A percentile compares a stretch with the other conserved stretches of the same genome.
phyloP scores from a whole-genome alignment of 2,329 filamentous ascomycete genomes.

The Niveomyces coronatus region DNA sequence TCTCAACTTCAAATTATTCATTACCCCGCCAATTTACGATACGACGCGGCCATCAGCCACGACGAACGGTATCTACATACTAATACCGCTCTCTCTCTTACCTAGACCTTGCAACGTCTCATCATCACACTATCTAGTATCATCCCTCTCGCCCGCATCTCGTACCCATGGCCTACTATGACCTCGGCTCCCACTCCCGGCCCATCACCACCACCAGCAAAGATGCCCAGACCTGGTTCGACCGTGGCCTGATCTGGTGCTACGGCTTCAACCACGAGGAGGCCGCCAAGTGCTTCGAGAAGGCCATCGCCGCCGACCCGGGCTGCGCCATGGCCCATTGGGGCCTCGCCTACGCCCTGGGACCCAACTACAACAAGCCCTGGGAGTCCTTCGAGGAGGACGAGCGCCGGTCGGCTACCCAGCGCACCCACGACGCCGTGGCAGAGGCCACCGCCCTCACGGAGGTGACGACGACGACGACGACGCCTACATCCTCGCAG shows the following conservation, averaged over 20 bases:
- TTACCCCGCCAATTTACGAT: too few species aligned
- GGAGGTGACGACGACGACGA: conserved; percentile 1
- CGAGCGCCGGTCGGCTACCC: conserved; percentile 44
- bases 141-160: too few species aligned
- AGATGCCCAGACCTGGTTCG: conserved; percentile 56
- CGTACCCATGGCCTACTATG: conserved; percentile 35
- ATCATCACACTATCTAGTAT: too few species aligned
- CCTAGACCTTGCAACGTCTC: too few species aligned
- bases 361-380: conserved; percentile 69
- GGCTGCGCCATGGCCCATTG: conserved; percentile 55
- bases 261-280: conserved; percentile 73
- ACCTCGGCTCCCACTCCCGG: conserved; percentile 51
- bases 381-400: conserved; percentile 59
- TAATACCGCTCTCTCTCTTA: too few species aligned
- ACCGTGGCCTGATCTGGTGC: conserved; percentile 61
- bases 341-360: conserved; percentile 60
- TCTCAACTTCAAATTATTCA: too few species aligned
- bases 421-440: conserved; percentile 21
- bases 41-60: too few species aligned
- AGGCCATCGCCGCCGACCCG: conserved; percentile 43
- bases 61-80: too few species aligned
- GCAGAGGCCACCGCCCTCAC: conserved; percentile 17
- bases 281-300: conserved; percentile 52
- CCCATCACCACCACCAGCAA: conserved; percentile 40
- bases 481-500: too few species aligned